These are phyloP conservation scores for Saccharomyces pastorianus DNA, from an alignment of 1,139 yeast species.

Conservation along the genomic window DNA sequence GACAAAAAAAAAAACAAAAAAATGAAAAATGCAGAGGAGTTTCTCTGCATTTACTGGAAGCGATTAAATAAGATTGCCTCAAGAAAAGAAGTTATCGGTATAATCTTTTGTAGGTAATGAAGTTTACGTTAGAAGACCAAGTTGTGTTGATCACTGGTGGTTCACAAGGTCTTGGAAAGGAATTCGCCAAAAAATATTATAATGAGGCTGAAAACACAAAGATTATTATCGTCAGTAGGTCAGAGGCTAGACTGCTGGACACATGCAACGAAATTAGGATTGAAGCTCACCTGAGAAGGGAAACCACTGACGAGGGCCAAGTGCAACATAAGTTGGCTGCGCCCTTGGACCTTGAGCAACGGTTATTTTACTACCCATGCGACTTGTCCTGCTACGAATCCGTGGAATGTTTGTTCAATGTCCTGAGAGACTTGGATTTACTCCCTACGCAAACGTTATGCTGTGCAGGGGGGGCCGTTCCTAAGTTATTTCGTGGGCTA, in stretches of 20 bases:
- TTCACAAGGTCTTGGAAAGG: conserved; percentile 88
- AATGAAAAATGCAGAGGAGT: neutral
- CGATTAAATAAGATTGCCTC: neutral
- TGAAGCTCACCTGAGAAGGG: neutral
- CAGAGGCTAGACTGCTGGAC: conserved; percentile 44
- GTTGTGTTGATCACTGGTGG: conserved; percentile 84
- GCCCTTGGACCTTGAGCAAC: conserved; percentile 22
- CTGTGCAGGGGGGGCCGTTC: conserved; percentile 83
- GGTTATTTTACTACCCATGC: conserved; percentile 45
- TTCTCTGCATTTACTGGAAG: neutral
- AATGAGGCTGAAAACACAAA: conserved; percentile 42
- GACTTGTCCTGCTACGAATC: conserved; percentile 57
- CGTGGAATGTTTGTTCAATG: conserved; percentile 40
- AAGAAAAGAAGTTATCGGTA: neutral
- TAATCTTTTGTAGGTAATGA: conserved; percentile 10
- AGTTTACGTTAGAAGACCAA: conserved; percentile 38
- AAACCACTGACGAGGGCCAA: neutral
- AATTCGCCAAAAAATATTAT: conserved; percentile 57
- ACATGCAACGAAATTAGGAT: conserved; percentile 40
- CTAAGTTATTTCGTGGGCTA: conserved; percentile 69
- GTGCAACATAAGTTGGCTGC: conserved; percentile 1
- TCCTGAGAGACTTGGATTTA: conserved; percentile 18
- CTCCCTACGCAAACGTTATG: conserved; percentile 68
- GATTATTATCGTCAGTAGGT: conserved; percentile 71
- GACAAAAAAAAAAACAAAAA: neutral